A percentile compares a stretch with the other conserved stretches of the same genome.
Evolutionary conservation across 2,329 filamentous ascomycete genomes (phyloP).

Genomic region (Colletotrichum neosansevieriae): DNA sequence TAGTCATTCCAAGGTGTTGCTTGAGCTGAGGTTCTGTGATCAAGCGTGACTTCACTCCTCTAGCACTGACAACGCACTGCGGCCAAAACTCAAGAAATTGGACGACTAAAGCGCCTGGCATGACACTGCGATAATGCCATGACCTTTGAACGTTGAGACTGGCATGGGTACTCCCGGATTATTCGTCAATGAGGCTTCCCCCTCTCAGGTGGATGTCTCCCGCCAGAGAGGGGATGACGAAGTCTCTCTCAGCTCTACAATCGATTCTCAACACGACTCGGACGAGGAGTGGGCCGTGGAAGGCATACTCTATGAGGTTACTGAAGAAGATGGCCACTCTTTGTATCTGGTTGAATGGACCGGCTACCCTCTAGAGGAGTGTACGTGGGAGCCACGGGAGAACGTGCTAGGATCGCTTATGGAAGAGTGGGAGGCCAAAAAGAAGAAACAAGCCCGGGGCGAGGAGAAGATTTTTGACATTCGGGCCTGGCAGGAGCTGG

Average conservation of each 20-base stretch:
- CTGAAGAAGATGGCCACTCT: slow-evolving; percentile 42
- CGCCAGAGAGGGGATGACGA: slow-evolving; percentile 43
- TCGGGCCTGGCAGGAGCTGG: slow-evolving; percentile 44
- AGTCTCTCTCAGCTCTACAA: slow-evolving; percentile 50
- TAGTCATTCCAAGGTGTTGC: too few species aligned
- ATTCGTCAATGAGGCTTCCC: slow-evolving; percentile 17
- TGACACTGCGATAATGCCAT: slow-evolving; percentile 3
- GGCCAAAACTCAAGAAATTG: background rate
- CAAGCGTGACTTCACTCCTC: too few species aligned
- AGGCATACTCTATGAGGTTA: slow-evolving; percentile 49
- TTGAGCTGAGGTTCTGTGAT: too few species aligned
- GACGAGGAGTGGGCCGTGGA: slow-evolving; percentile 64
- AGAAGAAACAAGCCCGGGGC: slow-evolving; percentile 51
- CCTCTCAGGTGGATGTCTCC: slow-evolving; percentile 21
- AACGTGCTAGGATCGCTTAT: slow-evolving; percentile 56
- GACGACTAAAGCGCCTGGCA: background rate
- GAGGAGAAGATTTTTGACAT: slow-evolving; percentile 53
- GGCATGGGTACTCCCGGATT: slow-evolving; percentile 25
- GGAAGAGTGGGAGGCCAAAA: slow-evolving; percentile 57
- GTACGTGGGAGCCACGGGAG: slow-evolving; percentile 63
- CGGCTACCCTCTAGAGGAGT: slow-evolving; percentile 49
- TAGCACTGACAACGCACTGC: background rate
- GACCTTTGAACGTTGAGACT: background rate
- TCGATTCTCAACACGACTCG: slow-evolving; percentile 49
- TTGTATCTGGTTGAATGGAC: slow-evolving; percentile 55